Evolutionary conservation across 1,284 basidiomycete genomes (phyloP), one percentile per base, ranked within the genome.

Genomic region (Apiotrichum gracile): DNA sequence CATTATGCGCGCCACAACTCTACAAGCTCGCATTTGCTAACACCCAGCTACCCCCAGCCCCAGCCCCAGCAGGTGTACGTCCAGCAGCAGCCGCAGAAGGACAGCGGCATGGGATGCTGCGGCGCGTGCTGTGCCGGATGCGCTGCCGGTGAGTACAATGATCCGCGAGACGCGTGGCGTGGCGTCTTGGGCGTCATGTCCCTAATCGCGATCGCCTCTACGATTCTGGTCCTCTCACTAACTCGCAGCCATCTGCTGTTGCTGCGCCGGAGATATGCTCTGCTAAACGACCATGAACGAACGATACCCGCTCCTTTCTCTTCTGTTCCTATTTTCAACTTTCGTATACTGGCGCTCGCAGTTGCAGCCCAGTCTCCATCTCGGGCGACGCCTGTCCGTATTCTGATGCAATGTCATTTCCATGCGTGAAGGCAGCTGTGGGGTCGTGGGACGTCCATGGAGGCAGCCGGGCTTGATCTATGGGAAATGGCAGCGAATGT

Each of bases 11-110:
- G 9, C 19, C 19, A 10, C 38, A 24, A 22, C 7, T 9, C 25
- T 26, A 1, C 24, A 26, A 48, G 39, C n/a, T 16, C 37, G 10
- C 14, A 14, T 34, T 19, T 12, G 41, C 54, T 55, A 24, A 55
- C 51, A 0, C 25, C 24, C 42, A 70, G 68, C 61, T 63, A 68
- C 57, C 70, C 70, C 37, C 70, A 73, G 57, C 70, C 68, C 29
- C 61, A 62, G 54, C 70, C 70, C 49, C 70, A 73, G 52, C 70
- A 52, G 31, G 68, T 73, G 25, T 73, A 73, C 60, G 55, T 71
- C 47, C 70, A 73, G 55, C 68, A 60, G 43, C 62, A 54, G 33
- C 66, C 61, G 13, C 52, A 62, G 41, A 57, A 64, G 41, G 45
- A 51, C 24, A 27, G 29, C 46, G 58, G 61, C 31, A 55, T 58